Base-by-base conservation (phyloP, 2,329 filamentous ascomycete species). In the Fusarium xylarioides region DNA sequence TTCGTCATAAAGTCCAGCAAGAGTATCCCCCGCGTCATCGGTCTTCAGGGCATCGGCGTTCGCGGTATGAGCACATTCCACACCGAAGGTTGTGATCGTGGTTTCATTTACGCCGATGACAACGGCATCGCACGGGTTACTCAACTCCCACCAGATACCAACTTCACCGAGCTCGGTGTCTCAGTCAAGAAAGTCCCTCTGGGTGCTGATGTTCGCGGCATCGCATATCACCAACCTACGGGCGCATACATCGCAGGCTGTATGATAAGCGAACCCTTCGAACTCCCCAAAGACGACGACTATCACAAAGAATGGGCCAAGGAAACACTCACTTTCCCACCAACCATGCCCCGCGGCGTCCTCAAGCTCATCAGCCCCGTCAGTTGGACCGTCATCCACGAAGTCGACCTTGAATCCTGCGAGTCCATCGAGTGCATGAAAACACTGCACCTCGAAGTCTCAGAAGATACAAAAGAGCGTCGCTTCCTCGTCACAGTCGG, bases 391-490 rank as follows among this genome's bases (percentile, higher is more conserved):
- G 86, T 95, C 42, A 92, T 98, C 65, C 93, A 97, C 79, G 91
- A 88, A 30, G 85, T 95, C 58, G 85, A 91, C 47, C 87, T 97
- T 73, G 93, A 95, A 60, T 84, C 89, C 0, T 91, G 88, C 70
- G 95, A 98, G 82, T 89, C 91, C 18, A 86, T 97, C 19, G 91
- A 96, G 79, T 94, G 92, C 69, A 89, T 98, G 77, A 91, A 95
- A 80, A 92, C 92, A 9, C 87, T 98, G 43, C 92, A 93, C 61
- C 89, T 99, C 19, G 96, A 98, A 81, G 87, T 97, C 12, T 98
- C 95, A 0, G 96, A 99, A 82, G 91, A 92, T 38, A 98, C 95
- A 0, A 94, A 96, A 79, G 93, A 97, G 80, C 91, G 94, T 21
- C 92, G 91, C 77, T 91, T 93, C 78, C 87, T 98, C 52, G 88